Percentiles rank a stretch among this genome's conserved stretches.
These are phyloP conservation scores for Populus hybrid DNA, from an alignment of 441 rosid species.

Conservation along the genomic window DNA sequence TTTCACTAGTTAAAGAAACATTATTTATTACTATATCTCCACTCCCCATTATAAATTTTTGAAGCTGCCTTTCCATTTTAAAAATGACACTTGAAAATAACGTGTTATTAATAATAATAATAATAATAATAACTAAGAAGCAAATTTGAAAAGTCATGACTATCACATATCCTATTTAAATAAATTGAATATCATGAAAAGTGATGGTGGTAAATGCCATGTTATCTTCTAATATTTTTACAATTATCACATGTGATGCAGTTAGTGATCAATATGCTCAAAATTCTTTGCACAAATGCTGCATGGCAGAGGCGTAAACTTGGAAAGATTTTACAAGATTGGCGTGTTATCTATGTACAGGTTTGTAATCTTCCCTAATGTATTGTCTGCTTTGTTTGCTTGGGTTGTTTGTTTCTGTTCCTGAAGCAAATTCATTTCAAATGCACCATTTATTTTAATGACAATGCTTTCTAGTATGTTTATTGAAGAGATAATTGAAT, in stretches of 20 bases:
- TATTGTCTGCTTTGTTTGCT: neutral
- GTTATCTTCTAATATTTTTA: conserved; percentile 22
- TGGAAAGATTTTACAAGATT: conserved; percentile 91
- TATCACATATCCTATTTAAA: neutral
- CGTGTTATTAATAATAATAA: no score
- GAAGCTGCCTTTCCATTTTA: neutral
- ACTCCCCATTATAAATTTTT: neutral
- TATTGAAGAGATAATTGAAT: neutral
- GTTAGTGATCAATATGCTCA: conserved; percentile 84
- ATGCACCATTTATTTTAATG: neutral
- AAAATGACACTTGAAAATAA: neutral
- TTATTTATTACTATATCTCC: neutral
- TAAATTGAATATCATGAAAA: neutral
- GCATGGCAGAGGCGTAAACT: conserved; percentile 99
- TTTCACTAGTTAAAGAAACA: neutral
- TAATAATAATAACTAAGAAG: neutral
- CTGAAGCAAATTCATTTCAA: neutral
- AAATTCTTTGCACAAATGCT: conserved; percentile 86
- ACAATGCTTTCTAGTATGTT: neutral
- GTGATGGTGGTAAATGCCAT: neutral
- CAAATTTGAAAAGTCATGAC: neutral
- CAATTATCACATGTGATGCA: conserved; percentile 43
- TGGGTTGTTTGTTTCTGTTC: neutral
- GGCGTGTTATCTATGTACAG: conserved; percentile 84
- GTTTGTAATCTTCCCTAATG: conserved; percentile 30